These are phyloP conservation scores for Solanum okadae DNA, from an alignment of 257 asterid genomes.

Conservation along the genomic window DNA sequence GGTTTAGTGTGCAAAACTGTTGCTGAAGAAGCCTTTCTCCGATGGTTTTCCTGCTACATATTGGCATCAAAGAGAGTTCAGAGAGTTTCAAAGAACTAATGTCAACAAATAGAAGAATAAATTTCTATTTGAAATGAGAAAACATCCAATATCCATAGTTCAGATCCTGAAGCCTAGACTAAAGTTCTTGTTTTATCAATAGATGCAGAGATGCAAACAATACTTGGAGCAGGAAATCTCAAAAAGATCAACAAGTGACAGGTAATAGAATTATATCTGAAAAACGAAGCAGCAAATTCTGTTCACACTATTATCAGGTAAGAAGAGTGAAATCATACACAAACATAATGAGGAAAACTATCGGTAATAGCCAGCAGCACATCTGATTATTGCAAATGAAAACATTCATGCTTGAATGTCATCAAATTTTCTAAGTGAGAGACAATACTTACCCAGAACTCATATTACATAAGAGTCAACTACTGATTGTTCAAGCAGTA, in stretches of 20 bases:
- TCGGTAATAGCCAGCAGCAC: background rate
- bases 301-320: background rate
- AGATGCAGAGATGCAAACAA: background rate
- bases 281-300: background rate
- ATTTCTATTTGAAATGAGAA: background rate
- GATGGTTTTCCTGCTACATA: background rate
- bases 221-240: background rate
- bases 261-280: background rate
- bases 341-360: background rate
- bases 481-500: background rate
- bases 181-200: background rate
- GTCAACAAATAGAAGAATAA: background rate
- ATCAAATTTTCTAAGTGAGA: background rate
- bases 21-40: background rate
- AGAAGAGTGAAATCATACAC: background rate
- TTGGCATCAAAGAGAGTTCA: background rate
- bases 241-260: background rate
- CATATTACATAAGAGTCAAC: background rate
- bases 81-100: background rate
- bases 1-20: background rate
- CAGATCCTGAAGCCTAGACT: background rate
- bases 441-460: background rate
- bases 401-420: background rate
- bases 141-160: background rate
- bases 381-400: background rate